phyloP scores from a whole-genome alignment of 371 early-diverging fungal genomes.

The Polyrhizophydium stewartii region DNA sequence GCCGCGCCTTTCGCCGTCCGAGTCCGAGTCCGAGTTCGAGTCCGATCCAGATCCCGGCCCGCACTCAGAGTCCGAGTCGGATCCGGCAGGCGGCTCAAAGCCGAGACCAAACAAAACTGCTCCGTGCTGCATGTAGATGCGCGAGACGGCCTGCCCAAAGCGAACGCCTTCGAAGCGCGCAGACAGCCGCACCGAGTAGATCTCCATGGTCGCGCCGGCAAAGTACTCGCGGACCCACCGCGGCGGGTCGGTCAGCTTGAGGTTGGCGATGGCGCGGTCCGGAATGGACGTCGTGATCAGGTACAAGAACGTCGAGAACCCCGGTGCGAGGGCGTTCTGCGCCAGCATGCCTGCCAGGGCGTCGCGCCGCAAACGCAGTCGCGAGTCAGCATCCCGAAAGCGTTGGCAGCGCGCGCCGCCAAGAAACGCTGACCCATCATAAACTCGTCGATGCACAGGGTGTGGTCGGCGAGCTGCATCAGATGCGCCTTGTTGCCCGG shows the following conservation, averaged over 20 bases:
- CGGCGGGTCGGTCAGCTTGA: constrained; percentile 11
- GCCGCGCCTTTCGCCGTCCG: constrained; percentile 7
- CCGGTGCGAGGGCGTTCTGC: constrained; percentile 61
- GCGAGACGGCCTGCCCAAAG: constrained; percentile 48
- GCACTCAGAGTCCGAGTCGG: not conserved
- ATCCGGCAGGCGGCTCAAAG: not conserved
- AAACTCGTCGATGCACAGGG: constrained; percentile 67
- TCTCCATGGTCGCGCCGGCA: constrained; percentile 54
- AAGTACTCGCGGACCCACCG: constrained; percentile 58
- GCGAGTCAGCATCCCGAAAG: not conserved
- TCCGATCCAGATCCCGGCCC: too few species aligned
- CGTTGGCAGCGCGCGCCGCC: not conserved
- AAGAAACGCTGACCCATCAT: constrained; percentile 48
- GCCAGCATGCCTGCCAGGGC: constrained; percentile 42
- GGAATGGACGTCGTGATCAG: constrained; percentile 61
- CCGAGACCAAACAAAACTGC: constrained; percentile 57
- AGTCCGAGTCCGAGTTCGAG: too few species aligned
- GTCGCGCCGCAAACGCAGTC: not conserved
- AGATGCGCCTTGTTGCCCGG: constrained; percentile 67
- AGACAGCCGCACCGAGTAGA: constrained; percentile 54
- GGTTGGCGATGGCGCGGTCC: constrained; percentile 24
- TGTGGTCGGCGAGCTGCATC: constrained; percentile 51
- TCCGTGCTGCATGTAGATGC: constrained; percentile 46
- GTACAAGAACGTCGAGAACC: constrained; percentile 47
- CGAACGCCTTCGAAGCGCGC: constrained; percentile 36